Evolutionary conservation across 805 yeast species (phyloP).

Genomic region (Yamadazyma endophytica): DNA sequence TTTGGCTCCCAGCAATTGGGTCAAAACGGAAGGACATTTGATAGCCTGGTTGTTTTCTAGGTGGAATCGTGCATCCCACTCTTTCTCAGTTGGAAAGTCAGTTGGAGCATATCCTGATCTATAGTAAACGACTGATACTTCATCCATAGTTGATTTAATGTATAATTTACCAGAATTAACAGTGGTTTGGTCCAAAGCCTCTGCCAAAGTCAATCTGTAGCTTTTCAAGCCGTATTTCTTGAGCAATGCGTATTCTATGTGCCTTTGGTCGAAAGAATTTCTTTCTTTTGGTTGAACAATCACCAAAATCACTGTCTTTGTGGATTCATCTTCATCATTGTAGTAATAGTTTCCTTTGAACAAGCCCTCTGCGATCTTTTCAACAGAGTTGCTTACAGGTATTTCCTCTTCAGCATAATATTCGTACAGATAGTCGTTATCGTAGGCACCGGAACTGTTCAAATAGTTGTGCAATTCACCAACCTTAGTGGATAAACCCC

Average conservation of each 20-base stretch:
- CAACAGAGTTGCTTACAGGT: conserved; percentile 66
- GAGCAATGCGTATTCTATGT: conserved; percentile 68
- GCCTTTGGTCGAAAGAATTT: conserved; percentile 89
- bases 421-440: conserved; percentile 32
- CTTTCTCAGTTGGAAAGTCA: conserved; percentile 62
- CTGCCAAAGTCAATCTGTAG: conserved; percentile 63
- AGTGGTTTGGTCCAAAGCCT: conserved; percentile 43
- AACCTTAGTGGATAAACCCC: conserved; percentile 80
- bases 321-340: conserved; percentile 23
- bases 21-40: conserved; percentile 85
- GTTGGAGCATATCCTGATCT: conserved; percentile 85
- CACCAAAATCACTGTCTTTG: conserved; percentile 58
- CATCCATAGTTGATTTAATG: conserved; percentile 54
- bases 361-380: conserved; percentile 62
- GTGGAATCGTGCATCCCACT: conserved; percentile 74
- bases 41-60: conserved; percentile 78
- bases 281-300: conserved; percentile 83
- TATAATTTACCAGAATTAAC: conserved; percentile 46
- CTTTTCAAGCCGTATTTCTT: conserved; percentile 54
- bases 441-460: conserved; percentile 57
- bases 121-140: conserved; percentile 84
- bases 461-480: conserved; percentile 69
- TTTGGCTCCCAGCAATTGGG: conserved; percentile 91
- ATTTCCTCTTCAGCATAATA: conserved; percentile 47
- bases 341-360: conserved; percentile 63